Percentiles rank a stretch among this genome's conserved stretches.
phyloP scores from a whole-genome alignment of 495 filamentous ascomycete species.

The Daldinia caldariorum region DNA sequence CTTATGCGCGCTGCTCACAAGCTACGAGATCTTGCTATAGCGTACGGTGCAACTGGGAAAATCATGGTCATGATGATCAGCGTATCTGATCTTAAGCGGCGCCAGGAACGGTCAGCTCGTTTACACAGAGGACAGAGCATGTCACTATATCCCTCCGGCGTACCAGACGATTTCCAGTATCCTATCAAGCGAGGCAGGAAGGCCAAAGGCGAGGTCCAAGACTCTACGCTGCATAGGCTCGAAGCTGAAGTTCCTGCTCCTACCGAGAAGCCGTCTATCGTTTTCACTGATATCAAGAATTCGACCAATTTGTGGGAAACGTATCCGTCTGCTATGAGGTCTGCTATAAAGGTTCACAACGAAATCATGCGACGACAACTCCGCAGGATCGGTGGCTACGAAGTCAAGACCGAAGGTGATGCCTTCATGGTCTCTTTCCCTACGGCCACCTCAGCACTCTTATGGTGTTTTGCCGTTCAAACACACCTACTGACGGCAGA shows the following conservation, averaged over 20 bases:
- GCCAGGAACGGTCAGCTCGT: conserved; percentile 71
- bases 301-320: conserved; percentile 98
- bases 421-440: conserved; percentile 99
- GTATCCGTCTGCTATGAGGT: conserved; percentile 91
- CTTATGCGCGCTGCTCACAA: conserved; percentile 97
- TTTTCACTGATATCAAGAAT: conserved; percentile 99
- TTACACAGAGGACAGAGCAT: conserved; percentile 76
- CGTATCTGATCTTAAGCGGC: conserved; percentile 86
- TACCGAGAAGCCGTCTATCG: conserved; percentile 86
- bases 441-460: conserved; percentile 88
- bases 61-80: conserved; percentile 99
- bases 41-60: conserved; percentile 90
- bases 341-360: conserved; percentile 95
- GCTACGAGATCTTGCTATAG: conserved; percentile 92
- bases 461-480: conserved; percentile 97
- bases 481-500: conserved; percentile 82
- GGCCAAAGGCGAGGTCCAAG: conserved; percentile 73
- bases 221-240: conserved; percentile 84
- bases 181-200: conserved; percentile 70
- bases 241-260: conserved; percentile 91
- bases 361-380: conserved; percentile 93
- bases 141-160: conserved; percentile 77
- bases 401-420: conserved; percentile 99
- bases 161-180: conserved; percentile 71
- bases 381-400: conserved; percentile 93